Base-by-base conservation (phyloP, 192 early-diverging fungal genomes). In the Podila minutissima region DNA sequence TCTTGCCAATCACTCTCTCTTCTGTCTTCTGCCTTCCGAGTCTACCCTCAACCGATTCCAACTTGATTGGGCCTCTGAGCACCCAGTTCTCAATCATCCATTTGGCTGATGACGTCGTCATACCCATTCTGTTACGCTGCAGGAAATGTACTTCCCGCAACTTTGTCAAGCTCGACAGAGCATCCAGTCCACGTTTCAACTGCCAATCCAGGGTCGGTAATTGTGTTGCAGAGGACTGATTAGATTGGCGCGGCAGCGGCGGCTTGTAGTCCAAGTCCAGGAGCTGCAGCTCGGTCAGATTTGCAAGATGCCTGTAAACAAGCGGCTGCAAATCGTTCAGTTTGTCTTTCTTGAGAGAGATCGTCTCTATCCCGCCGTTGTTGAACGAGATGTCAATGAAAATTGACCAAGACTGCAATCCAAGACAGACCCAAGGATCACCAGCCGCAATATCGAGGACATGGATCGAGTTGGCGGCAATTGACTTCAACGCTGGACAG, bases 1-100 rank as follows among this genome's bases (percentile, higher is more conserved):
- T 9, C 24, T 12, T 55, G 20, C 53, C 53, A 10, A 55, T 55
- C 53, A n/a, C 24, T 26, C 24, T 55, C 53, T 55, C 53, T 24
- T 55, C 53, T 2, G 53, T 11, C 22, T 55, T 55, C 24, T 55
- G 53, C 5, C 53, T n/a, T 55, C 53, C 53, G 20, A 55, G 24
- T 55, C 53, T 55, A 9, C 53, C 53, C 0, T 55, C 53, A 4
- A 55, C 53, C 11, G 53, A 55, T 1, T 26, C 11, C n/a, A 55
- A n/a, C 24, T 24, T n/a, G 8, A 46, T 15, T 46, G 41, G 41
- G 17, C 53, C 53, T 26, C 9, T 26, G 20, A 26, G 8, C n/a
- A 55, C 53, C 53, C 53, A 55, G 11, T 55, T n/a, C 53, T 55
- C n/a, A 8, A 55, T 26, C 53, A 55, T 55, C 53, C 53, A 55